Percentiles rank a stretch among this genome's conserved stretches.
Conservation (phyloP, 2,329 filamentous ascomycete species). For the Exophiala sp. region DNA sequence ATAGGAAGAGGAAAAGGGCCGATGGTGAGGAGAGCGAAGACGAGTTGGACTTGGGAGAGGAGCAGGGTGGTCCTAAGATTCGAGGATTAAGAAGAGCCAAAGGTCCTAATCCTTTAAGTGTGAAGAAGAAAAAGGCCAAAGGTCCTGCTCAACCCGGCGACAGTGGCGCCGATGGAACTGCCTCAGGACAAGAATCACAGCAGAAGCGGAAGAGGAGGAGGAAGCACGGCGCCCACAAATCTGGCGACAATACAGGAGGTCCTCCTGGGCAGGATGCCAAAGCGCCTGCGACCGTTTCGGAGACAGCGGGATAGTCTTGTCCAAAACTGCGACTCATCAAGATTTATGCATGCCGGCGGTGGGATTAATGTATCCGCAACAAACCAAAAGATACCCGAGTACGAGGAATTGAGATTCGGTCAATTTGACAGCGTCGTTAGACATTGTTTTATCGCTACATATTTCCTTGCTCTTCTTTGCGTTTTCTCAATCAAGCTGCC, state of each 20-base stretch:
- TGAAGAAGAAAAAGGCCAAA: constrained; percentile 43
- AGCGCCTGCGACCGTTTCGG: background rate
- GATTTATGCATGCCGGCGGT: background rate
- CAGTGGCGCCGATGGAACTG: background rate
- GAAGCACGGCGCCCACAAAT: background rate
- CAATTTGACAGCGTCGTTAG: background rate
- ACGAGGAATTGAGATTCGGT: constrained; percentile 1
- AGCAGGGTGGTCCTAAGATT: constrained; percentile 29
- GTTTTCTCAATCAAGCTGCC: constrained; percentile 24
- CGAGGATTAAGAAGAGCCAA: constrained; percentile 37
- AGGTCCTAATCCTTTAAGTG: constrained; percentile 44
- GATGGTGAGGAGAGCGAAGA: constrained; percentile 26
- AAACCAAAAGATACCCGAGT: background rate
- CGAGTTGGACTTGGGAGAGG: constrained; percentile 24
- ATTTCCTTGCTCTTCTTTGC: background rate
- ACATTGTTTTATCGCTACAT: background rate
- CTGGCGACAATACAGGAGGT: background rate
- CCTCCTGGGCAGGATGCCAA: background rate
- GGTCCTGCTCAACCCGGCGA: constrained; percentile 19
- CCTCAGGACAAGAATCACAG: constrained; percentile 16
- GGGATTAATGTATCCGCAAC: background rate
- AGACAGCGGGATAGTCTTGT: background rate
- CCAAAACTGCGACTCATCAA: background rate
- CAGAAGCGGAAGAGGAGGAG: constrained; percentile 7
- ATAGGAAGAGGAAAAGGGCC: constrained; percentile 35